Base-by-base conservation (phyloP, 2,329 filamentous ascomycete genomes). In the Colletotrichum sublineola region DNA sequence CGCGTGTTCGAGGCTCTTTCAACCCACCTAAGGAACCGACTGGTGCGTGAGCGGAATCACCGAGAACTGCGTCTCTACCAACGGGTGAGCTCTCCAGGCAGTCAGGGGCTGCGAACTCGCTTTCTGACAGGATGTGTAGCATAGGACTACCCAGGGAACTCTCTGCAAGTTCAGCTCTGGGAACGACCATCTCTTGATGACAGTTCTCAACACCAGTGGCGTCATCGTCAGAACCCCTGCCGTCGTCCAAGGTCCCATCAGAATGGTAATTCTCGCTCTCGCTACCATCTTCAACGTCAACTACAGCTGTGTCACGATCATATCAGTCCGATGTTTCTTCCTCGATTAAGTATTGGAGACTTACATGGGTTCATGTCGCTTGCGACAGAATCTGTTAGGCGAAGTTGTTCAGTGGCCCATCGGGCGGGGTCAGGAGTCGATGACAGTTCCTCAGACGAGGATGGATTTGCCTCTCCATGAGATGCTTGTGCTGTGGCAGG, bases 1-100 rank as follows among this genome's bases (percentile, higher is more conserved):
- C 24, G 46, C 36, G n/a, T 60, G 33, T 60, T 60, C 53, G 33
- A 60, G 55, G 44, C 44, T n/a, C 24, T 67, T 40, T 18, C 15
- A 60, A 12, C 7, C 44, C 24, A 11, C 15, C 33, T 6, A 53
- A 44, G 64, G 2, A n/a, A 66, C 36, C 20, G 15, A 46, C 33
- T 11, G 9, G n/a, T 31, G 29, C 18, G 0, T 53, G 1, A 0
- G 8, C 48, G 0, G n/a, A 67, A 33, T 12, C 11, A 18, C 44
- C 40, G 9, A 31, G 44, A 67, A 42, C 7, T n/a, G 44, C 20
- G 55, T 33, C 33, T 44, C 1, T 60, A 40, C 20, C 4, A 31
- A 20, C 4, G 11, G 14, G 33, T 0, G 24, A 7, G 64, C 42
- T n/a, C 18, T 2, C 15, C 1, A 24, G 33, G 42, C 2, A 60